Evolutionary conservation across 2,329 filamentous ascomycete genomes (phyloP).

Genomic region (Arthroderma sp.): DNA sequence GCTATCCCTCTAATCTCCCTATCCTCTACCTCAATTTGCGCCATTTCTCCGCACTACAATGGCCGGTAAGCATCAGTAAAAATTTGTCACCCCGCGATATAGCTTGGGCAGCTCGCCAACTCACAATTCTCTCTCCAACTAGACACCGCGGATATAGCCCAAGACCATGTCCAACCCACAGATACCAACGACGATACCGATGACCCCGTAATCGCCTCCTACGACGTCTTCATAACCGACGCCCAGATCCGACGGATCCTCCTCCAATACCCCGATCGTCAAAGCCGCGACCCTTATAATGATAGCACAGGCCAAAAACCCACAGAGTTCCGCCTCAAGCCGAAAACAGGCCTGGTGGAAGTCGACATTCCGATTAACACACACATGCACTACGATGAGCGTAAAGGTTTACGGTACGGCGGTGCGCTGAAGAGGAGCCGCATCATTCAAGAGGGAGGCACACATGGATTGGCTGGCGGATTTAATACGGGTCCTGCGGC

Average conservation of each 20-base stretch:
- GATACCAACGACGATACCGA: constrained; percentile 15
- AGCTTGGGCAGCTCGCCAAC: too few relatives aligned
- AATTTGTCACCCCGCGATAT: too few relatives aligned
- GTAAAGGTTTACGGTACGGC: constrained; percentile 72
- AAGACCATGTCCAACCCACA: too few relatives aligned
- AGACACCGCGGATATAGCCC: too few relatives aligned
- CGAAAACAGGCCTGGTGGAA: constrained; percentile 70
- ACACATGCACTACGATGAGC: constrained; percentile 62
- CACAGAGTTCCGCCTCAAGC: constrained; percentile 68
- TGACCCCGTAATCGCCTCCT: constrained; percentile 60
- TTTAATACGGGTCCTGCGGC: constrained; percentile 40
- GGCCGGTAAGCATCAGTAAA: too few relatives aligned
- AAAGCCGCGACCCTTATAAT: constrained; percentile 50
- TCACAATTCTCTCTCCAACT: too few relatives aligned
- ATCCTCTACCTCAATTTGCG: too few relatives aligned
- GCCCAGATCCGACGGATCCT: constrained; percentile 59
- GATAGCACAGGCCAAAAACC: constrained; percentile 45
- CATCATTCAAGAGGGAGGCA: constrained; percentile 46
- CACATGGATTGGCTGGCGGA: constrained; percentile 57
- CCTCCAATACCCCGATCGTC: constrained; percentile 69
- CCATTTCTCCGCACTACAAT: too few relatives aligned
- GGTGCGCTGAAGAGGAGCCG: constrained; percentile 51
- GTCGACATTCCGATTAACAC: constrained; percentile 77
- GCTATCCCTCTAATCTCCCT: too few relatives aligned
- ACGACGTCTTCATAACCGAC: constrained; percentile 78